phyloP scores from a whole-genome alignment of 2,329 filamentous ascomycete genomes.

The Fusarium bulbicola region DNA sequence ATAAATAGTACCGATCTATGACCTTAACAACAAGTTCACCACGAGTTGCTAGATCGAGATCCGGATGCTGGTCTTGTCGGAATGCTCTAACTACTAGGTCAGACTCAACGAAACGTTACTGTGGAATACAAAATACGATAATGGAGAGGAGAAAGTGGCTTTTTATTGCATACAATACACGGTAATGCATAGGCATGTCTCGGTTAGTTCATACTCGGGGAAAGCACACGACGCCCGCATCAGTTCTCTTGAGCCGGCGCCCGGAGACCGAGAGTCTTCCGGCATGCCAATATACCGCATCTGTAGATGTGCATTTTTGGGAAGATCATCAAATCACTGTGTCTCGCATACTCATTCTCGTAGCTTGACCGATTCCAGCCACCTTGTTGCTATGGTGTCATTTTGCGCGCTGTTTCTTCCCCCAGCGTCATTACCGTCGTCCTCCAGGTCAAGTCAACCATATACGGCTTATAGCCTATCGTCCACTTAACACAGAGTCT shows the following conservation, averaged over 20 bases:
- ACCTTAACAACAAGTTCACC: not conserved
- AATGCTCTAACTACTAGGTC: fast-evolving
- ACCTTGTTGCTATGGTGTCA: fast-evolving
- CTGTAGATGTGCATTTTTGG: not conserved
- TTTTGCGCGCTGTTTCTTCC: not conserved
- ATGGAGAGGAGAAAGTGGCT: fast-evolving
- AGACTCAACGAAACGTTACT: too few species aligned
- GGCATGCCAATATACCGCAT: not conserved
- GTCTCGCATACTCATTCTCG: fast-evolving
- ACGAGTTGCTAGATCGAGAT: not conserved
- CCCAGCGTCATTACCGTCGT: too few species aligned
- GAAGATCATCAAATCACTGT: fast-evolving
- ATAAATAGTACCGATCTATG: fast-evolving
- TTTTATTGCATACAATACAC: too few species aligned
- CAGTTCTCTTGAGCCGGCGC: not conserved
- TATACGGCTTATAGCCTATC: too few species aligned
- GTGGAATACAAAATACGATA: not conserved
- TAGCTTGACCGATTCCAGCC: not conserved
- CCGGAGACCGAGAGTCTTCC: not conserved
- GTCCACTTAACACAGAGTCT: too few species aligned
- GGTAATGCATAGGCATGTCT: not conserved
- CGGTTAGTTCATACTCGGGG: not conserved
- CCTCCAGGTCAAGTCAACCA: not conserved
- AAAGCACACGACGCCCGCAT: too few species aligned
- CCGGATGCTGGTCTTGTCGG: not conserved